Conservation (phyloP, 2,329 filamentous ascomycete genomes). For the Diaporthe sp. region DNA sequence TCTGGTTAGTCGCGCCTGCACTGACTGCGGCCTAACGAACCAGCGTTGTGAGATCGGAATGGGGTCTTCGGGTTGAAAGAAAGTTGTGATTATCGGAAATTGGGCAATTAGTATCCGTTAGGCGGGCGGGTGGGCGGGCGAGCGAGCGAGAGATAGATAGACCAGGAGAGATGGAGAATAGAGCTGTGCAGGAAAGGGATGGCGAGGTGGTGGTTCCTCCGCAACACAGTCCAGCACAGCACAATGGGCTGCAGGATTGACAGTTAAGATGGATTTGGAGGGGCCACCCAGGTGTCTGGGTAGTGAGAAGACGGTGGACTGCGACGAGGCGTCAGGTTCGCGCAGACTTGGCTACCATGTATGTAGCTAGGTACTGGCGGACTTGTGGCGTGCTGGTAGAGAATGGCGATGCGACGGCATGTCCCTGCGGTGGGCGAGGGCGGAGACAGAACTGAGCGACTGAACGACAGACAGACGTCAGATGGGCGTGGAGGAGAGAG, state of each 20-base stretch:
- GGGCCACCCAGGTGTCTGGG: background rate
- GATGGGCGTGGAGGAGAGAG: slow-evolving; percentile 1
- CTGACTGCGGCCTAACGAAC: slow-evolving; percentile 22
- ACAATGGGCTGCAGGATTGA: background rate
- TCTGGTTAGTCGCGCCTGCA: slow-evolving; percentile 28
- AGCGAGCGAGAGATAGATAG: background rate
- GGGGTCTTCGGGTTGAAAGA: background rate
- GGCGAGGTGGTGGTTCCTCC: background rate
- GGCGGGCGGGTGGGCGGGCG: background rate
- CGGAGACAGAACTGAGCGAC: slow-evolving; percentile 12
- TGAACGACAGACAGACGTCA: slow-evolving; percentile 15
- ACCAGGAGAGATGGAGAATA: background rate
- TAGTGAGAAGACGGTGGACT: slow-evolving; percentile 1
- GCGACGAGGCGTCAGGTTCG: slow-evolving; percentile 1
- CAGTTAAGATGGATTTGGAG: background rate
- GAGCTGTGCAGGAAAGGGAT: background rate
- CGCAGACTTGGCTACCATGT: slow-evolving; percentile 8
- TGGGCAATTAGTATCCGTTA: background rate
- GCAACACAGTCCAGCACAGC: background rate
- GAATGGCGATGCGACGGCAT: slow-evolving; percentile 30
- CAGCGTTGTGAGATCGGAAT: slow-evolving; percentile 23
- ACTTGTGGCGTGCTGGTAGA: slow-evolving; percentile 13
- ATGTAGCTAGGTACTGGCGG: slow-evolving; percentile 1
- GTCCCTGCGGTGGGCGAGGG: slow-evolving; percentile 25
- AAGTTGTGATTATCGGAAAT: slow-evolving; percentile 1